Evolutionary conservation across 148 eudicot species (phyloP).

Genomic region (Vaccinium corymbosum): DNA sequence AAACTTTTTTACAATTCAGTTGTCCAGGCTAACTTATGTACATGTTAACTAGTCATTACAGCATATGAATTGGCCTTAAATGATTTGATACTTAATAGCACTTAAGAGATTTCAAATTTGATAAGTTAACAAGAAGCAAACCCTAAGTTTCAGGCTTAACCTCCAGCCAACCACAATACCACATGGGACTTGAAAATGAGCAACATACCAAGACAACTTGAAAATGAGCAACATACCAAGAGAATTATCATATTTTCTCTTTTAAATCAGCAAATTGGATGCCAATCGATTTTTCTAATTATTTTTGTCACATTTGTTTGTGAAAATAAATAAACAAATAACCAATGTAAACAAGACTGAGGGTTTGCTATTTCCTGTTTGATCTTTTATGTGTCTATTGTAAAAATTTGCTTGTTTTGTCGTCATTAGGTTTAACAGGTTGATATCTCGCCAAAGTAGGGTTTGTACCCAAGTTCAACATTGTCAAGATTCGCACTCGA

Average conservation of each 20-base stretch:
- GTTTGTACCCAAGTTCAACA: background rate
- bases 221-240: background rate
- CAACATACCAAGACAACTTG: background rate
- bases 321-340: background rate
- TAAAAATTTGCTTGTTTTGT: background rate
- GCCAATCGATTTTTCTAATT: background rate
- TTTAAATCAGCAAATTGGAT: background rate
- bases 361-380: background rate
- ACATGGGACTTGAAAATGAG: no score
- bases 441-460: background rate
- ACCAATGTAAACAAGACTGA: background rate
- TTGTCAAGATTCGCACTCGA: background rate
- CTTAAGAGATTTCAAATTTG: no score
- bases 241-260: background rate
- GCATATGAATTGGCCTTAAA: no score
- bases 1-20: no score
- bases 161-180: no score
- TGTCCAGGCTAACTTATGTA: no score
- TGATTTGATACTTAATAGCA: no score
- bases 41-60: no score
- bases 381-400: background rate
- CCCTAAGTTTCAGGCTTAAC: no score
- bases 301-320: background rate
- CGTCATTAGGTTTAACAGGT: background rate
- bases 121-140: no score